Evolutionary conservation across 441 rosid species (phyloP).

Genomic region (Populus hybrid): DNA sequence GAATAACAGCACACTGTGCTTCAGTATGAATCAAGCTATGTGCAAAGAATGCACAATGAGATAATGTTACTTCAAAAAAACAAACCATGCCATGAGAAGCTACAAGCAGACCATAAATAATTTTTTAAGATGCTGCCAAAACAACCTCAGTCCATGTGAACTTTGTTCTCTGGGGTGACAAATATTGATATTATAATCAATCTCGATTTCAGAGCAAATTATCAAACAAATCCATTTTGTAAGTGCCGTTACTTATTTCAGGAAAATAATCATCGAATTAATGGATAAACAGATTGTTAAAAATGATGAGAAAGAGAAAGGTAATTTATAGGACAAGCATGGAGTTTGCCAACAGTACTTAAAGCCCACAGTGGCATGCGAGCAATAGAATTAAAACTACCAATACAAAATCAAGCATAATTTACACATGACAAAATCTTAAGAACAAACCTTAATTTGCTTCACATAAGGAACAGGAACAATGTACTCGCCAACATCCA

Average conservation of each 20-base stretch:
- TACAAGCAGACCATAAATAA: neutral
- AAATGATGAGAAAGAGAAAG: neutral
- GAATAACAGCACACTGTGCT: neutral
- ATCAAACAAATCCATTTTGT: neutral
- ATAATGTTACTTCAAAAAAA: neutral
- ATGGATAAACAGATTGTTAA: neutral
- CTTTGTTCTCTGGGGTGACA: neutral
- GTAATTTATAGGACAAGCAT: neutral
- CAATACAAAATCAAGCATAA: neutral
- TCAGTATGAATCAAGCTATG: neutral
- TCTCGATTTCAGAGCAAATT: neutral
- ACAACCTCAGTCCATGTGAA: neutral
- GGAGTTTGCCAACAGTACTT: conserved; percentile 11
- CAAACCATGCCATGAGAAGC: neutral
- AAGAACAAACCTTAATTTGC: conserved; percentile 87
- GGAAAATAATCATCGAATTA: neutral
- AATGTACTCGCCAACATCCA: conserved; percentile 93
- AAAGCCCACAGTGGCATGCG: neutral
- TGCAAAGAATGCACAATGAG: neutral
- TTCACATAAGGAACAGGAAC: conserved; percentile 98
- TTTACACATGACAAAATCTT: conserved; percentile 1
- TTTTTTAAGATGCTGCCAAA: neutral
- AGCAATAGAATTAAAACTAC: conserved; percentile 6
- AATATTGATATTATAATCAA: neutral
- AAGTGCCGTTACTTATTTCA: neutral